phyloP scores from a whole-genome alignment of 2,329 filamentous ascomycete genomes.

The Phaeosphaeriaceae sp. region DNA sequence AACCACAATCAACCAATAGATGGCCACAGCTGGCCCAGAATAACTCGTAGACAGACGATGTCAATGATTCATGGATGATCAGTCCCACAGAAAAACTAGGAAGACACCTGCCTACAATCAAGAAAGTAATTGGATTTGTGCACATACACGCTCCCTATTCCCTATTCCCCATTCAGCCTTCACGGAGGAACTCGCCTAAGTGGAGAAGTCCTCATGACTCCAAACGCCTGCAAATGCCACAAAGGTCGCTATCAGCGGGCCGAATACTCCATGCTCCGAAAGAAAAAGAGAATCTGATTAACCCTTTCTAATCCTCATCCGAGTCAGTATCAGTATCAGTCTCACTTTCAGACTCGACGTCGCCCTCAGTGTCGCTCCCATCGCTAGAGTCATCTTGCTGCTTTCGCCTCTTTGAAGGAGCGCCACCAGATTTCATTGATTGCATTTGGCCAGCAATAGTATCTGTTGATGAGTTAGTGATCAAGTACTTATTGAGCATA shows the following conservation, averaged over 20 bases:
- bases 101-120: neutral
- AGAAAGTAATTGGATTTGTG: slow-evolving; percentile 9
- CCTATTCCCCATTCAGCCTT: slow-evolving; percentile 7
- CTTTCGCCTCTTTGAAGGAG: slow-evolving; percentile 63
- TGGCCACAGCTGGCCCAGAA: too few relatives aligned
- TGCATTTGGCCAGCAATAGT: slow-evolving; percentile 91
- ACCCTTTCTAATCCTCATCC: slow-evolving; percentile 45
- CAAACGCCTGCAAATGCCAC: slow-evolving; percentile 41
- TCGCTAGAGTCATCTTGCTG: slow-evolving; percentile 66
- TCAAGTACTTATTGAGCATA: slow-evolving; percentile 1
- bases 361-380: slow-evolving; percentile 69
- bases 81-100: neutral
- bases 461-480: slow-evolving; percentile 61
- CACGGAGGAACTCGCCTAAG: slow-evolving; percentile 8
- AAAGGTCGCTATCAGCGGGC: slow-evolving; percentile 5
- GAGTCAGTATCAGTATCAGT: slow-evolving; percentile 53
- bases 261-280: slow-evolving; percentile 9
- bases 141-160: slow-evolving; percentile 19
- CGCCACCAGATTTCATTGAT: slow-evolving; percentile 74
- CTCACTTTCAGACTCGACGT: slow-evolving; percentile 60
- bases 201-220: slow-evolving; percentile 10
- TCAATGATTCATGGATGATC: too few relatives aligned
- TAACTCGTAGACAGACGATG: too few relatives aligned
- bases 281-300: neutral
- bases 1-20: too few relatives aligned